Conservation (phyloP, 371 early-diverging fungal species). For the Apophysomyces sp. region DNA sequence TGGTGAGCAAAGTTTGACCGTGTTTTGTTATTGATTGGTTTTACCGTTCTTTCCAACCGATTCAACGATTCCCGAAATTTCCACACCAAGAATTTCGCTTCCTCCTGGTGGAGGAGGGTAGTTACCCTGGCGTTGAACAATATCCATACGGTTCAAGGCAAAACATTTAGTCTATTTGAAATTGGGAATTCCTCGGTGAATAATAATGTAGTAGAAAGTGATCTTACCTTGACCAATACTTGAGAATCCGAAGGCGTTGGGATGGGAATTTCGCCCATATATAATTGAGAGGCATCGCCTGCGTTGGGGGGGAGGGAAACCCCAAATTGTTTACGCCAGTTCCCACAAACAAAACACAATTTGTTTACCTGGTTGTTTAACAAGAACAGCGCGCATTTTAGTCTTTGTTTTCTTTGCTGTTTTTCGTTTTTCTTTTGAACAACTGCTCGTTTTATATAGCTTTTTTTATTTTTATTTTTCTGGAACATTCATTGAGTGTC, state of each 20-base stretch:
- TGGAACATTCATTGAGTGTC: not conserved
- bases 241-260: conserved; percentile 58
- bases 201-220: not conserved
- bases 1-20: no score
- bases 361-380: conserved; percentile 38
- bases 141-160: conserved; percentile 79
- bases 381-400: conserved; percentile 34
- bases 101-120: conserved; percentile 73
- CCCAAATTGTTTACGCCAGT: no score
- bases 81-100: conserved; percentile 72
- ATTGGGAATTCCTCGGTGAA: conserved; percentile 2
- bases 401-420: not conserved
- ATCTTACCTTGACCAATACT: conserved; percentile 63
- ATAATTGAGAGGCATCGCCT: conserved; percentile 60
- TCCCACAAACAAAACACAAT: no score
- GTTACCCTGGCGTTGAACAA: conserved; percentile 67
- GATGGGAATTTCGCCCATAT: conserved; percentile 49
- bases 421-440: not conserved
- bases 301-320: not conserved
- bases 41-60: conserved; percentile 48
- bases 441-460: no score
- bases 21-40: not conserved
- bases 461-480: not conserved
- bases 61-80: conserved; percentile 70
- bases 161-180: conserved; percentile 50